Conservation (phyloP, 2,329 filamentous ascomycete species). For the Phoma sp. region DNA sequence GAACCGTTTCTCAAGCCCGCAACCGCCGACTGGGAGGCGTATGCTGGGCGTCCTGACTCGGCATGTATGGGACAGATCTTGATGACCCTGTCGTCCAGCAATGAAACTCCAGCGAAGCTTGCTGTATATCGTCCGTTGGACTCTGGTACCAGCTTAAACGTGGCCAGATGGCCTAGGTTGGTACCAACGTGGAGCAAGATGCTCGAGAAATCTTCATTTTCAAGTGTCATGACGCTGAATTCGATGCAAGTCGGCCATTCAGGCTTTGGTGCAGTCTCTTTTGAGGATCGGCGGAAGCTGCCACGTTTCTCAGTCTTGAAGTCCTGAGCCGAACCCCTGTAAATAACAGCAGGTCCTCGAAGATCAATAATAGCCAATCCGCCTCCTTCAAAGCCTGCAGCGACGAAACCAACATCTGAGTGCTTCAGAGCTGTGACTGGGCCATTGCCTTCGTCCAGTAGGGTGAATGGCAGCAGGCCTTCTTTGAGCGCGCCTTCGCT, state of each 20-base stretch:
- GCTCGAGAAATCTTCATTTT: constrained; percentile 93
- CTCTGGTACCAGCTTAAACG: constrained; percentile 87
- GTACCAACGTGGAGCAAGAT: constrained; percentile 93
- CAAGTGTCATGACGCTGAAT: constrained; percentile 88
- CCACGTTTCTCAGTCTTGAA: constrained; percentile 80
- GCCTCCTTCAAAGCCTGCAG: constrained; percentile 83
- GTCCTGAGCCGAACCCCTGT: constrained; percentile 73
- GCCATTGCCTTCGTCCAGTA: constrained; percentile 85
- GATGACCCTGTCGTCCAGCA: constrained; percentile 72
- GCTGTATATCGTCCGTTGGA: constrained; percentile 72
- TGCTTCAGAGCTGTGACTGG: constrained; percentile 79
- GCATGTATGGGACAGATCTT: constrained; percentile 80
- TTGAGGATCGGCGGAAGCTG: constrained; percentile 69
- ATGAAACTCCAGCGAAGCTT: constrained; percentile 71
- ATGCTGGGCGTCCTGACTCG: constrained; percentile 76
- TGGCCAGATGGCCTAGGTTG: constrained; percentile 79
- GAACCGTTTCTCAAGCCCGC: constrained; percentile 75
- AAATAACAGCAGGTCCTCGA: constrained; percentile 84
- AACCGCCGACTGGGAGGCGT: constrained; percentile 76
- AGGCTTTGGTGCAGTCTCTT: constrained; percentile 53
- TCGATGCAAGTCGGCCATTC: constrained; percentile 86
- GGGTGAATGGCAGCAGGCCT: constrained; percentile 77
- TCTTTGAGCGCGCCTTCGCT: constrained; percentile 77
- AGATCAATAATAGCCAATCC: constrained; percentile 84
- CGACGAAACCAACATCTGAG: constrained; percentile 93